These are phyloP conservation scores for Smittium mucronatum DNA, from an alignment of 371 early-diverging fungal species.

Conservation along the genomic window DNA sequence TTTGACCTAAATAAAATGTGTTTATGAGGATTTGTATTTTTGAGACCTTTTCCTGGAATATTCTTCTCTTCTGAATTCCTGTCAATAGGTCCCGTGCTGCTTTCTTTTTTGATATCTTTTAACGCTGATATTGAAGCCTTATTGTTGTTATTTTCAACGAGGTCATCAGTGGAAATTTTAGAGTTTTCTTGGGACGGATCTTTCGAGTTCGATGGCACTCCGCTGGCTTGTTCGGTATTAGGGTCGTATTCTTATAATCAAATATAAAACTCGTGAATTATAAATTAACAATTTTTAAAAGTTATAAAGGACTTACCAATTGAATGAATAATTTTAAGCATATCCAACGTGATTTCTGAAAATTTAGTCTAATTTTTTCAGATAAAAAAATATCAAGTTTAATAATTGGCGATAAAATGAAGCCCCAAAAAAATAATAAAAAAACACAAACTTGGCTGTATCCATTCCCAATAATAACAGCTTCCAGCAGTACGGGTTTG, in stretches of 20 bases:
- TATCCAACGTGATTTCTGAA: slow-evolving; percentile 86
- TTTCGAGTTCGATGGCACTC: not conserved
- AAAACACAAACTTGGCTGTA: slow-evolving; percentile 34
- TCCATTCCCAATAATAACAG: slow-evolving; percentile 82
- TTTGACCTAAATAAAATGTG: slow-evolving; percentile 80
- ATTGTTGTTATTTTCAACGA: not conserved
- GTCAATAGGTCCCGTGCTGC: not conserved
- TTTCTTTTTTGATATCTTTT: not conserved
- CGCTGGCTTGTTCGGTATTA: not conserved
- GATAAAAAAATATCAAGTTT: not conserved
- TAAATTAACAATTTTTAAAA: not conserved
- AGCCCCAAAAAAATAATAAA: too few species aligned
- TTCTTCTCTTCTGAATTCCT: slow-evolving; percentile 16
- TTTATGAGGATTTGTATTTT: slow-evolving; percentile 79
- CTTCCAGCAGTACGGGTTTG: slow-evolving; percentile 65
- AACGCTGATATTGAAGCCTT: not conserved
- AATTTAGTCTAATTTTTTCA: slow-evolving; percentile 94
- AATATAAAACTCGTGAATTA: not conserved
- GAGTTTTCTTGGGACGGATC: not conserved
- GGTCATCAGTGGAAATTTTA: not conserved
- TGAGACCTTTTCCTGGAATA: slow-evolving; percentile 13
- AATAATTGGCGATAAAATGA: too few species aligned
- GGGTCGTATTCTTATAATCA: not conserved
- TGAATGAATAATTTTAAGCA: slow-evolving; percentile 87
- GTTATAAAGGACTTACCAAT: too few species aligned